These are phyloP conservation scores for Macadamia tetraphylla DNA, from an alignment of 164 flowering plant species.

Conservation along the genomic window DNA sequence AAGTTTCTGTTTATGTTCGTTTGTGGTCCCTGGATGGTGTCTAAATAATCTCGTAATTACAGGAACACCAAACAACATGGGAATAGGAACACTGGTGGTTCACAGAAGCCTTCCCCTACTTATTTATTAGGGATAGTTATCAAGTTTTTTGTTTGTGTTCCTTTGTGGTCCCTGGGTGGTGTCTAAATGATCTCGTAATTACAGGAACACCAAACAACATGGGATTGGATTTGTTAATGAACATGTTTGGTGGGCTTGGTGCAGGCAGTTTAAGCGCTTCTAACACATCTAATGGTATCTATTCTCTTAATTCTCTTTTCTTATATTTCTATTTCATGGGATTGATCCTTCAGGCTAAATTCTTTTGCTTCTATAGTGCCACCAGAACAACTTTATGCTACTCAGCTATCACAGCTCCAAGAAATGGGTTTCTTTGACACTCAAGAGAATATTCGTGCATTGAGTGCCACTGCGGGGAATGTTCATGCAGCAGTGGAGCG, in stretches of 20 bases:
- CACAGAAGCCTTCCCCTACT: no score
- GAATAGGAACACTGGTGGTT: constrained; percentile 17
- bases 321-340: background rate
- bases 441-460: constrained; percentile 83
- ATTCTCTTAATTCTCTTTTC: constrained; percentile 1
- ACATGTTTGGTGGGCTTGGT: constrained; percentile 61
- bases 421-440: constrained; percentile 98
- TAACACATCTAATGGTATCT: constrained; percentile 32
- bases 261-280: constrained; percentile 37
- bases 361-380: constrained; percentile 46
- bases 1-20: background rate
- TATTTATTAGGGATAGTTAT: no score
- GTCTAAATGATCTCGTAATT: background rate
- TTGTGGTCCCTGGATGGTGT: background rate
- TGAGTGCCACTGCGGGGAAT: constrained; percentile 81
- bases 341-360: constrained; percentile 3
- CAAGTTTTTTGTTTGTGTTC: background rate
- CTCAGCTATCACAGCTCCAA: constrained; percentile 85
- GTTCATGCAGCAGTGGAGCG: constrained; percentile 98
- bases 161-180: background rate
- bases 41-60: constrained; percentile 4
- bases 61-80: constrained; percentile 34
- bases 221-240: constrained; percentile 56
- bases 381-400: constrained; percentile 91
- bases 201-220: constrained; percentile 31